Evolutionary conservation across 1,139 yeast species (phyloP), one percentile per base, ranked within the genome.

Genomic region (Candida pseudoviswanathii): DNA sequence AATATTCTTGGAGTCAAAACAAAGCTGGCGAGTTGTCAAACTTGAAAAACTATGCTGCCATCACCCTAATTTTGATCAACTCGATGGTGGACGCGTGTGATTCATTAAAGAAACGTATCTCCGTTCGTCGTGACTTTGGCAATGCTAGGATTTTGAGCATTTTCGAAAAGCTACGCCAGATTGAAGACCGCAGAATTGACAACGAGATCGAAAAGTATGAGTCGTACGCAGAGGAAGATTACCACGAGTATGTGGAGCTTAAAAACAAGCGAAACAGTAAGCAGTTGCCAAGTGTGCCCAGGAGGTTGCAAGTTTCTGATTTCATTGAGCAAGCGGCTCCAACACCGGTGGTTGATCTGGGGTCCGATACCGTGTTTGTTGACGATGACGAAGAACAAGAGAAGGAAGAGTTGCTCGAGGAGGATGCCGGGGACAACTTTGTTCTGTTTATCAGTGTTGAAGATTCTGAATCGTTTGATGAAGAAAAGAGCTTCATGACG

Each of bases 171-270:
- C 60, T 79, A 11, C 67, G 64, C 45, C 61, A 56, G 0, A 57
- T 80, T 16, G 63, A 71, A 43, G 74, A 73, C 56, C 67, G 62
- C 8, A 68, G 80, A 40, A 68, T 80, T 33, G 65, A 67, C 47
- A 80, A 78, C 47, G 77, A 78, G 51, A 73, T 80, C 33, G 74
- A 72, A 10, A 70, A 69, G 46, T 81, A 77, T 53, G 73, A 73
- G 49, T 62, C 59, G 1, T 67, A 56, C 41, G 78, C 77, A 1
- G 77, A 72, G 43, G 77, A 70, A 8, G 84, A 79, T 53, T 66
- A 52, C 30, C 43, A 47, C 41, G 48, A 37, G 24, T 52, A 39
- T 30, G 38, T 51, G 21, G 51, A 45, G 6, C 25, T 32, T 1
- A 41, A 43, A 36, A 27, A 42, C 43, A 39, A 43, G 40, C n/a